Percentiles rank a stretch among this genome's conserved stretches.
Evolutionary conservation across 352 stramenopile genomes (phyloP).

Genomic region (Pythium brachiatum): DNA sequence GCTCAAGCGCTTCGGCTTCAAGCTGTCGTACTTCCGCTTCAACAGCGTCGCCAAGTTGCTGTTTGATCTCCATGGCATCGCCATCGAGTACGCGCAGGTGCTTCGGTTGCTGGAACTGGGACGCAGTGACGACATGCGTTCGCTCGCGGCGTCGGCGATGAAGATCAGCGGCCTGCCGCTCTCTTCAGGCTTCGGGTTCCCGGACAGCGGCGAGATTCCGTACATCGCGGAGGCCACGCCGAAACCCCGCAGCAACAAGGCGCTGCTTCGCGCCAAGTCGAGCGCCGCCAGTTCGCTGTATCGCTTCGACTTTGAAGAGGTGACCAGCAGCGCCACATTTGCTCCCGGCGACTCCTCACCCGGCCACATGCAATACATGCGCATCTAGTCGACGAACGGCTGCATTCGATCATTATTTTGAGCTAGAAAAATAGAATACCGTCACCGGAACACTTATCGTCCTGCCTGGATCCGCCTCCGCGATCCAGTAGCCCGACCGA

Average conservation of each 20-base stretch:
- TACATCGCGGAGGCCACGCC: neutral
- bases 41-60: slow-evolving; percentile 30
- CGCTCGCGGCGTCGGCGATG: neutral
- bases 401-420: neutral
- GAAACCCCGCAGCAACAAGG: neutral
- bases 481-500: too few species aligned
- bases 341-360: neutral
- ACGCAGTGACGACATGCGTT: slow-evolving; percentile 14
- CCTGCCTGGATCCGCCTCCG: too few species aligned
- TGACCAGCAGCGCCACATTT: neutral
- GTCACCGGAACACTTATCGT: too few species aligned
- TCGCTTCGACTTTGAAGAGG: slow-evolving; percentile 11
- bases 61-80: slow-evolving; percentile 21
- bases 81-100: slow-evolving; percentile 27
- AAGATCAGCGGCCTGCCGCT: neutral
- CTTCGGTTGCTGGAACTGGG: slow-evolving; percentile 21
- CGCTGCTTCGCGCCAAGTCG: slow-evolving; percentile 22
- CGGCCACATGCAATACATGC: neutral
- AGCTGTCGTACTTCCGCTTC: slow-evolving; percentile 29
- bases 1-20: slow-evolving; percentile 25
- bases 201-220: neutral
- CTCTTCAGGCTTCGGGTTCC: neutral
- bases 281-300: slow-evolving; percentile 20
- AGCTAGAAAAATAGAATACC: too few species aligned
- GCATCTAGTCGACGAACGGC: neutral